Base-by-base conservation (phyloP, 768 basidiomycete genomes). In the Symmetrospora coprosmae region DNA sequence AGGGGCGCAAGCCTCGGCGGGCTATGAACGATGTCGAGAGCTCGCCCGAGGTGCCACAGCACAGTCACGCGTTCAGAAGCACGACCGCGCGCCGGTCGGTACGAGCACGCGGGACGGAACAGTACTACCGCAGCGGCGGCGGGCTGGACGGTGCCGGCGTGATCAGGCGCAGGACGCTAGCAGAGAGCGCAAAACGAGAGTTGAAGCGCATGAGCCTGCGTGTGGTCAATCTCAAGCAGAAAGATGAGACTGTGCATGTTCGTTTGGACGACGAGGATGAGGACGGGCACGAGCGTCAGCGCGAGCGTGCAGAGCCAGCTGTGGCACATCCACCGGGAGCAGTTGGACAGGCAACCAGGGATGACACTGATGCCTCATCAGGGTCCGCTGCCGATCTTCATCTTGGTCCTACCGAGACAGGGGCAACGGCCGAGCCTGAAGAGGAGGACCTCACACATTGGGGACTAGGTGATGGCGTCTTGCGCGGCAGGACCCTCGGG, bases 401-500 rank as follows among this genome's bases (percentile, higher is more conserved):
- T n/a, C n/a, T n/a, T n/a, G n/a, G n/a, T n/a, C n/a, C n/a, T n/a
- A n/a, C n/a, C n/a, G n/a, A n/a, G n/a, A n/a, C n/a, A n/a, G n/a
- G n/a, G n/a, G n/a, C n/a, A n/a, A n/a, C n/a, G n/a, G n/a, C 13
- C n/a, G 13, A 46, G 43, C 13, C 11, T 23, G 43, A 46, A 2
- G 43, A 13, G 13, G n/a, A 46, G 13, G n/a, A 46, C n/a, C 21
- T 13, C 21, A 46, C 13, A 27, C 43, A 13, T 46, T 21, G 43
- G 11, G 43, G 21, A 13, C n/a, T 11, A 14, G 13, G 37, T 37
- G 31, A 11, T 37, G 23, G n/a, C n/a, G 45, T n/a, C n/a, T 75
- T 91, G 53, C 79, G 86, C 62, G 90, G 91, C 9, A 77, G 81
- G 34, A 86, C 88, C 1, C 74, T 97, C 60, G 82, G 86, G 2